Evolutionary conservation across 495 filamentous ascomycete genomes (phyloP).

Genomic region (Schizothecium vesticola): DNA sequence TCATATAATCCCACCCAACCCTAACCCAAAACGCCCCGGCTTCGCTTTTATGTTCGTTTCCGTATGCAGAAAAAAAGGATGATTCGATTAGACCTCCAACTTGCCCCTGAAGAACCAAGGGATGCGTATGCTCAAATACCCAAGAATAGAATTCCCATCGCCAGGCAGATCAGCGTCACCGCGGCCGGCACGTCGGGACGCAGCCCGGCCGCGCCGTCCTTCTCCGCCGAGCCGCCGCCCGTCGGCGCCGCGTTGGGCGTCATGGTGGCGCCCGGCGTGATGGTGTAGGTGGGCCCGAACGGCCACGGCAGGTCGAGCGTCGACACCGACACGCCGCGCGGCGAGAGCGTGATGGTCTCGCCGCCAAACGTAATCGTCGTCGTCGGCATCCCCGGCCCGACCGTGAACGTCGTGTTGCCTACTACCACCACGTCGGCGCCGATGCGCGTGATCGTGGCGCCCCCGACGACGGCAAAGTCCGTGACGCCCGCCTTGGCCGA

Average conservation of each 20-base stretch:
- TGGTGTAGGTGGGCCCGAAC: conserved; percentile 37
- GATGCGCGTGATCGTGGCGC: conserved; percentile 43
- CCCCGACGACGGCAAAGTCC: conserved; percentile 40
- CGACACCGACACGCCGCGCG: conserved; percentile 40
- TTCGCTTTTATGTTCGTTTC: neutral
- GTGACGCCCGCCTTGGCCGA: conserved; percentile 29
- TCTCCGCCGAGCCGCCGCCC: neutral
- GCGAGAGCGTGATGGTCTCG: conserved; percentile 42
- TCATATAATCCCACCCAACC: neutral
- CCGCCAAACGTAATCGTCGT: conserved; percentile 40
- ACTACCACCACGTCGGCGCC: conserved; percentile 48
- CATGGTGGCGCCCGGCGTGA: conserved; percentile 21
- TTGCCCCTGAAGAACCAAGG: neutral
- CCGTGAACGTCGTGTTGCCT: conserved; percentile 38
- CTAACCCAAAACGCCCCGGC: neutral
- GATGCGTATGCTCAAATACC: conserved; percentile 7
- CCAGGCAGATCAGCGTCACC: conserved; percentile 12
- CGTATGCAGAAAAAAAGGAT: neutral
- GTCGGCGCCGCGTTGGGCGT: conserved; percentile 18
- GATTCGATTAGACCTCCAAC: too few relatives aligned
- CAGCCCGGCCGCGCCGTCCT: conserved; percentile 3
- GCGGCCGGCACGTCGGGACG: conserved; percentile 6
- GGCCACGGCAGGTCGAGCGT: conserved; percentile 39
- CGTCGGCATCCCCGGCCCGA: conserved; percentile 30
- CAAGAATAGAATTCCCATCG: conserved; percentile 22